Percentiles rank a stretch among this genome's conserved stretches.
Conservation (phyloP, 176 grass and related monocot genomes). For the Luzula sylvatica region DNA sequence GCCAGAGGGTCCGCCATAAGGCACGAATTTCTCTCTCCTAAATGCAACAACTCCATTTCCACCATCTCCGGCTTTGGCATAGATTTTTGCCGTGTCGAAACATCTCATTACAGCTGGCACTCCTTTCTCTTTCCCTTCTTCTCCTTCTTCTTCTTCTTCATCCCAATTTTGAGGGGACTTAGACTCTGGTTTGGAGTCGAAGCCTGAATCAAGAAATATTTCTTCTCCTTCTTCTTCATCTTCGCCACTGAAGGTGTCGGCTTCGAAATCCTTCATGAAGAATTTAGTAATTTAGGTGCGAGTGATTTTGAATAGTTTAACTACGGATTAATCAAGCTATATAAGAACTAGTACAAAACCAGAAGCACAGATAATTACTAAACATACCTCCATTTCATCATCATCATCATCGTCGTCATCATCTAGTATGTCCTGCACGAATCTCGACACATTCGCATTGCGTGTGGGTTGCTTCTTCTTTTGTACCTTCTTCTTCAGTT, state of each 20-base stretch:
- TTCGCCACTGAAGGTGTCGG: background rate
- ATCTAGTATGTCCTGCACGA: constrained; percentile 20
- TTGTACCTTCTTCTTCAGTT: constrained; percentile 5
- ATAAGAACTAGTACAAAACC: too few relatives aligned
- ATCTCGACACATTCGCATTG: constrained; percentile 8
- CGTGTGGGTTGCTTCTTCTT: background rate
- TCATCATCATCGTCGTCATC: constrained; percentile 15
- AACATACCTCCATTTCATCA: constrained; percentile 13
- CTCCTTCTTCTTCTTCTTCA: constrained; percentile 19
- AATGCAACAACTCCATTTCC: constrained; percentile 91
- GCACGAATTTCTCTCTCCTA: constrained; percentile 88
- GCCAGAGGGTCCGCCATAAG: constrained; percentile 73
- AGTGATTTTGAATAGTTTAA: too few relatives aligned
- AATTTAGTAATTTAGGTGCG: too few relatives aligned
- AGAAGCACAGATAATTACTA: background rate
- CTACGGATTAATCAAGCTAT: too few relatives aligned
- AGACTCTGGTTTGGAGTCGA: constrained; percentile 10
- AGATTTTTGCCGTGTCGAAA: constrained; percentile 91
- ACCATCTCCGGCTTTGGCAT: constrained; percentile 75
- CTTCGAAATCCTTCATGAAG: background rate
- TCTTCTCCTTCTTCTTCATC: constrained; percentile 7
- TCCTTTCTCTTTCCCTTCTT: constrained; percentile 67
- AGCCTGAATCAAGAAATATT: constrained; percentile 8
- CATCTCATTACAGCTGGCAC: constrained; percentile 97
- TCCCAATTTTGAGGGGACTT: constrained; percentile 7